Evolutionary conservation across 345 rosid species (phyloP), one percentile per base, ranked within the genome.

Genomic region (Capsella bursapastoris): DNA sequence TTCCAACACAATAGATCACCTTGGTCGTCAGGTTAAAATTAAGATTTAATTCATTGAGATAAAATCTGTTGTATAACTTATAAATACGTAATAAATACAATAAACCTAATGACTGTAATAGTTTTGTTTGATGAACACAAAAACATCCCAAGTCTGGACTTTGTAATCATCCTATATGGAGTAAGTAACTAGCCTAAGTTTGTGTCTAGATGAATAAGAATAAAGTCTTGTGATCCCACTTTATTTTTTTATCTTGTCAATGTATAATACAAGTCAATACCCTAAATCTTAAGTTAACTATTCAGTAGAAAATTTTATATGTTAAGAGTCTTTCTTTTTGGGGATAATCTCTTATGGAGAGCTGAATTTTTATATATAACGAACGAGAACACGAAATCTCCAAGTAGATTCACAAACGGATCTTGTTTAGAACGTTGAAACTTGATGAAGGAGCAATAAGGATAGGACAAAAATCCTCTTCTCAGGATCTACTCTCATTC

Each of bases 31-130:
- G 70, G 80, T 76, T 80, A 86, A 82, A 44, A 79, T 64, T 81
- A 81, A 71, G 78, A 83, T 86, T 87, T 74, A 63, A 81, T 88
- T 91, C 65, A 84, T 83, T 85, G 61, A 69, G 68, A 73, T 44
- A 51, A 51, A 60, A 40, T 84, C 37, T 83, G 77, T 89, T 72
- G 84, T 77, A 64, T 28, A 67, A 73, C 75, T 63, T 72, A 55
- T 67, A 63, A 57, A 43, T 60, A 60, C 13, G 2, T 56, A 13
- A 57, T 57, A 64, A 25, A 45, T 57, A 56, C 8, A 56, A 73
- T 57, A 57, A 60, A 44, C 49, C 38, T 51, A 68, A 69, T 22
- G 68, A 52, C 43, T 68, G 74, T 61, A 40, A 40, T 16, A 32
- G 8, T 51, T 52, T 53, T 61, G 63, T 25, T 43, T 35, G 29